Evolutionary conservation across 768 basidiomycete species (phyloP), one percentile per base, ranked within the genome.

Genomic region (Russula lepida): DNA sequence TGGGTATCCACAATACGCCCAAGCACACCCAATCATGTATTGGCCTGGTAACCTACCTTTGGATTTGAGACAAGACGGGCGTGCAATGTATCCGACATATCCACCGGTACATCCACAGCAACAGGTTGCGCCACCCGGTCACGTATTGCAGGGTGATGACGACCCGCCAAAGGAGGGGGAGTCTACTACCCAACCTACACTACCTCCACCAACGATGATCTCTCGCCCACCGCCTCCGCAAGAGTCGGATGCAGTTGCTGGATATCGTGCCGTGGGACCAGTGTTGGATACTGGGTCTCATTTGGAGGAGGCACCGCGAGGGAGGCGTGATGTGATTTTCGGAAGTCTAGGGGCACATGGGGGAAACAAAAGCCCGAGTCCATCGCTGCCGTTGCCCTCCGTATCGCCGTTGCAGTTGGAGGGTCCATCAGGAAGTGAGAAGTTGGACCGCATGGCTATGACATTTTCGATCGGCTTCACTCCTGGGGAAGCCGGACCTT

Each of bases 401-500:
- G 59, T 64, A 46, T 46, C 46, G 9, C 56, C n/a, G 49, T 51
- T 21, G 54, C 15, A 21, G 28, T 25, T 17, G 41, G 63, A 44
- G 8, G 32, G 11, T 35, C 39, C 28, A 44, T 17, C 55, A 12
- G 58, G 30, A 59, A 32, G n/a, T 27, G 35, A 58, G 23, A 69
- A 25, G 68, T 62, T 19, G 71, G 69, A 19, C 73, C 75, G 58
- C 69, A 70, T 19, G 72, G 52, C 76, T 63, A 63, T 73, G 27
- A 58, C 72, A 4, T 79, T 81, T 59, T 76, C 76, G 8, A 77
- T 82, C 37, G 82, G 82, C 0, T 63, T 82, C 3, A 59, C 69
- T 8, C 77, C 75, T 17, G 69, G 75, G 2, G 75, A 79, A 35
- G 64, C 68, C 19, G 71, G 69, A 4, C 69, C 68, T 9, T 62